These are phyloP conservation scores for Starmerella cellae DNA, from an alignment of 805 yeast genomes.

Conservation along the genomic window DNA sequence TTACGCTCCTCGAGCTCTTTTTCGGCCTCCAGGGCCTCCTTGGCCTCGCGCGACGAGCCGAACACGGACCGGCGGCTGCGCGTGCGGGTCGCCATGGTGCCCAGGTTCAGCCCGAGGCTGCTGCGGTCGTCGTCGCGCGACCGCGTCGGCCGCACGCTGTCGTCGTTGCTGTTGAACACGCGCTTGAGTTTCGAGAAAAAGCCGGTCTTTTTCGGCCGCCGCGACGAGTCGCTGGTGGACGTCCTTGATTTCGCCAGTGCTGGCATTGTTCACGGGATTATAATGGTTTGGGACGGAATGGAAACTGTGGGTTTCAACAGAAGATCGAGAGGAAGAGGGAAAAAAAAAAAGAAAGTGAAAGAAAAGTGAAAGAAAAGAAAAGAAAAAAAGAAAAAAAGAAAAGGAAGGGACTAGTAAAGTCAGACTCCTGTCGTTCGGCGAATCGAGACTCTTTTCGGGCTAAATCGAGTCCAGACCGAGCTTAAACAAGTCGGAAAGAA, in stretches of 20 bases:
- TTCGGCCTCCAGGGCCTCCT: slow-evolving; percentile 12
- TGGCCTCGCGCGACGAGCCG: slow-evolving; percentile 1
- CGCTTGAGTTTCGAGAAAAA: slow-evolving; percentile 13
- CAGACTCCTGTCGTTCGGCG: too few relatives aligned
- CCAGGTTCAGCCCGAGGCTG: slow-evolving; percentile 8
- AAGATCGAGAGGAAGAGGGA: too few relatives aligned
- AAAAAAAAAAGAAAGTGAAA: too few relatives aligned
- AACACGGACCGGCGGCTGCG: slow-evolving; percentile 14
- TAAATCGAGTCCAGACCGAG: too few relatives aligned
- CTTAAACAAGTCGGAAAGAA: too few relatives aligned
- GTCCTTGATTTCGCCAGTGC: background rate
- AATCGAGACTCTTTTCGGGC: too few relatives aligned
- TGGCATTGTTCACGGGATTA: background rate
- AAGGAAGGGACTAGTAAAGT: too few relatives aligned
- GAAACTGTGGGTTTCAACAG: too few relatives aligned
- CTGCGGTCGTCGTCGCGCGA: background rate
- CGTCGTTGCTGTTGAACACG: slow-evolving; percentile 4
- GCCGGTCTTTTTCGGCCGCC: slow-evolving; percentile 5
- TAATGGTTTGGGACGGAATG: too few relatives aligned
- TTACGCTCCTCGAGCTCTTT: slow-evolving; percentile 20
- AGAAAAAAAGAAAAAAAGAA: too few relatives aligned
- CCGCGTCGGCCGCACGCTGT: background rate
- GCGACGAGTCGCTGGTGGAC: background rate
- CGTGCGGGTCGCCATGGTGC: slow-evolving; percentile 12
- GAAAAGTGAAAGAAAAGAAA: too few relatives aligned